These are phyloP conservation scores for Rubroboletus satanas DNA, from an alignment of 768 basidiomycete species.

Conservation along the genomic window DNA sequence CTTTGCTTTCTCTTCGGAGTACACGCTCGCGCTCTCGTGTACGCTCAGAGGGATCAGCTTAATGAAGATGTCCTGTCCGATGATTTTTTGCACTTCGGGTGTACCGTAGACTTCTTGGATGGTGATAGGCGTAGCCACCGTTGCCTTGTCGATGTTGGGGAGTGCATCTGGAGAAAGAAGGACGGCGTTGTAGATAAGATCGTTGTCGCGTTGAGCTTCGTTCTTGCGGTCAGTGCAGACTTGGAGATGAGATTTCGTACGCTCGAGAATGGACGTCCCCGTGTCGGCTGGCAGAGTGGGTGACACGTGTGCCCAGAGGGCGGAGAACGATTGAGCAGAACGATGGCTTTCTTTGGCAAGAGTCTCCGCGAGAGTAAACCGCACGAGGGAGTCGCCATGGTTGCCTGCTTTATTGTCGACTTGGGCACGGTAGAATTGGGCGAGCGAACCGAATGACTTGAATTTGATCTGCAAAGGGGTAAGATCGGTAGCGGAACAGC, in stretches of 20 bases:
- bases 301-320: constrained; percentile 68
- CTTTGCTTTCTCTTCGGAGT: constrained; percentile 99
- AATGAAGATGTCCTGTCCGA: constrained; percentile 88
- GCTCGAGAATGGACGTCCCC: constrained; percentile 71
- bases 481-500: background rate
- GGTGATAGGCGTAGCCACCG: constrained; percentile 77
- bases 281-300: constrained; percentile 88
- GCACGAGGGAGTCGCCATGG: constrained; percentile 82
- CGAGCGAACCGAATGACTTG: constrained; percentile 81
- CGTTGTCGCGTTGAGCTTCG: constrained; percentile 86
- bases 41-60: constrained; percentile 88
- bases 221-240: constrained; percentile 70
- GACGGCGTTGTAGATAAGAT: constrained; percentile 94
- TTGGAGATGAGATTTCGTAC: constrained; percentile 77
- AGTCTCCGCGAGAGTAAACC: constrained; percentile 71
- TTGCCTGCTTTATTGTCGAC: constrained; percentile 73
- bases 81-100: constrained; percentile 90
- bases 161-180: constrained; percentile 76
- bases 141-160: constrained; percentile 75
- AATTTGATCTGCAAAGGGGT: constrained; percentile 67
- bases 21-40: constrained; percentile 93
- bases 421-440: constrained; percentile 82
- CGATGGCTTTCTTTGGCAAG: constrained; percentile 81
- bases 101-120: constrained; percentile 94
- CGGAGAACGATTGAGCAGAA: constrained; percentile 61